Evolutionary conservation across 345 rosid genomes (phyloP).

Genomic region (Gossypium anomalum): DNA sequence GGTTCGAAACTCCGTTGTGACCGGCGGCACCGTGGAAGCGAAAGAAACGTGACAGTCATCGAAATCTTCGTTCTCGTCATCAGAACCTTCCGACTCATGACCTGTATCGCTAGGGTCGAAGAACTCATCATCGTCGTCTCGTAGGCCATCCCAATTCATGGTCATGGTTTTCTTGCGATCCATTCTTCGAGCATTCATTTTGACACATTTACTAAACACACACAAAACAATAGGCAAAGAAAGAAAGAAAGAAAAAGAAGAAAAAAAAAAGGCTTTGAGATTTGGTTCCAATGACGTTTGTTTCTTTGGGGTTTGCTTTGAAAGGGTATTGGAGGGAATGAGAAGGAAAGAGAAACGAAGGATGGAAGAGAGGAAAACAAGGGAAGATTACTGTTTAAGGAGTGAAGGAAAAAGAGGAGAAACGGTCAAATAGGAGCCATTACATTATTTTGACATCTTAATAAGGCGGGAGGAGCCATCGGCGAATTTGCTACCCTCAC

Average conservation of each 20-base stretch:
- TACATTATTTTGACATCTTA: neutral
- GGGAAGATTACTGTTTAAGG: constrained; percentile 11
- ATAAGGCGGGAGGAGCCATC: too few relatives aligned
- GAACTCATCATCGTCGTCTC: constrained; percentile 63
- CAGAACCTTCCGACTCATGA: constrained; percentile 57
- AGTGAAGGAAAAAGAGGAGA: constrained; percentile 12
- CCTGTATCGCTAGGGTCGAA: constrained; percentile 56
- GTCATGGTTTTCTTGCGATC: constrained; percentile 60
- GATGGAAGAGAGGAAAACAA: constrained; percentile 40
- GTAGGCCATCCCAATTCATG: constrained; percentile 74
- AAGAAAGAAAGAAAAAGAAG: neutral
- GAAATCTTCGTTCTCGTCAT: constrained; percentile 52
- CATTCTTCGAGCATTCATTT: constrained; percentile 30
- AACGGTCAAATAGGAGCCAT: constrained; percentile 36
- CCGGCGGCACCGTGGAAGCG: constrained; percentile 44
- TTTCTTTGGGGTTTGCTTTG: neutral
- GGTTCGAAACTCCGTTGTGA: neutral
- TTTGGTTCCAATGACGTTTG: neutral
- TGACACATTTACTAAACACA: constrained; percentile 14
- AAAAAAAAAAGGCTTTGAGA: neutral
- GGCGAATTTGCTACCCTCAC: neutral
- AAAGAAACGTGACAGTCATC: constrained; percentile 74
- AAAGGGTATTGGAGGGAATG: neutral
- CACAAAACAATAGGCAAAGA: neutral
- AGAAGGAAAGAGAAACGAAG: neutral